Evolutionary conservation across 495 filamentous ascomycete species (phyloP).

Genomic region (Mytilinidion resinicola): DNA sequence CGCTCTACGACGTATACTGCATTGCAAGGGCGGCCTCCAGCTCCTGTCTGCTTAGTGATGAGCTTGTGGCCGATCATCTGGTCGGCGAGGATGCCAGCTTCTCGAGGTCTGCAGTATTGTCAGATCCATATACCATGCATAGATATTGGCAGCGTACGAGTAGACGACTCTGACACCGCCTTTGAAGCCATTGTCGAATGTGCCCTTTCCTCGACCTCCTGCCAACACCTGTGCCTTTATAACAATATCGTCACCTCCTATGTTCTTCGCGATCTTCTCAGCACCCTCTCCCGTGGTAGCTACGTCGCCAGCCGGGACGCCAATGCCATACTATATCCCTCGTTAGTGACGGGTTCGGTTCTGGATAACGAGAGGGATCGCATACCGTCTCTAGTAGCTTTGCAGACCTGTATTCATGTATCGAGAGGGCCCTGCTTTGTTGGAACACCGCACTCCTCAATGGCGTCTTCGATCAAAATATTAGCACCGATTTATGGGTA

Average conservation of each 20-base stretch:
- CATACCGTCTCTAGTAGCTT: conserved; percentile 75
- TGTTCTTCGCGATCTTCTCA: conserved; percentile 80
- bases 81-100: conserved; percentile 94
- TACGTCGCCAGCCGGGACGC: conserved; percentile 80
- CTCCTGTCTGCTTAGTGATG: conserved; percentile 98
- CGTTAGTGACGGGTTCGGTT: conserved; percentile 15
- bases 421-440: conserved; percentile 83
- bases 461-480: conserved; percentile 41
- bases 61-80: conserved; percentile 99
- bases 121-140: neutral
- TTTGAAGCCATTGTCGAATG: conserved; percentile 97
- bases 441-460: conserved; percentile 48
- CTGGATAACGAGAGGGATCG: conserved; percentile 18
- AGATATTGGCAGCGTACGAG: conserved; percentile 56
- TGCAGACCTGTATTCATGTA: conserved; percentile 95
- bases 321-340: conserved; percentile 76
- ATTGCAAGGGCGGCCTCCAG: conserved; percentile 84
- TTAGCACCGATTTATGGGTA: conserved; percentile 23
- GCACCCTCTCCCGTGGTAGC: conserved; percentile 80
- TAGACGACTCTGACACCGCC: conserved; percentile 98
- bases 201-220: conserved; percentile 93
- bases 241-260: conserved; percentile 92
- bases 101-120: conserved; percentile 50
- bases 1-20: conserved; percentile 97
- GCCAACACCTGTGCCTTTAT: conserved; percentile 99